A percentile compares a stretch with the other conserved stretches of the same genome.
Evolutionary conservation across 2,329 filamentous ascomycete genomes (phyloP).

Genomic region (Xylaria sp.): DNA sequence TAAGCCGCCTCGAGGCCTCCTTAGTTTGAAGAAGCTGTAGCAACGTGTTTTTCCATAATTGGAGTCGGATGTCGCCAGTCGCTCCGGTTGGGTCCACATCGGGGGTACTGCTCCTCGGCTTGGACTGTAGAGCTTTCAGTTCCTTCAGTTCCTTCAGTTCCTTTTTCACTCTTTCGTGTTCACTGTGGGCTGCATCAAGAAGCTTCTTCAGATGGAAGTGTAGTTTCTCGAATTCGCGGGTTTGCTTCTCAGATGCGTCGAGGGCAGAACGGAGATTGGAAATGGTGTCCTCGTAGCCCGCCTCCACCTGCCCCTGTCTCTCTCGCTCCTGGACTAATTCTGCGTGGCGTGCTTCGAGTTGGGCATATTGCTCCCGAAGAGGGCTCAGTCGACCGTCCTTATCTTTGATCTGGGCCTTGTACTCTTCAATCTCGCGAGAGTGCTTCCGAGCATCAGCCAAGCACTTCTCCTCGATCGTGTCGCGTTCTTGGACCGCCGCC

Average conservation of each 20-base stretch:
- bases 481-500: constrained; percentile 88
- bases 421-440: constrained; percentile 83
- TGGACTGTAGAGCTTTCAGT: constrained; percentile 58
- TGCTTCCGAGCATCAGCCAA: constrained; percentile 76
- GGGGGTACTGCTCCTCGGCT: constrained; percentile 36
- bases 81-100: no score
- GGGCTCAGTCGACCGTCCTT: constrained; percentile 77
- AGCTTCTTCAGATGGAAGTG: constrained; percentile 74
- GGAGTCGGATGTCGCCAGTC: no score
- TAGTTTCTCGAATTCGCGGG: constrained; percentile 82
- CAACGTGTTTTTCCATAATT: no score
- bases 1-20: constrained; percentile 73
- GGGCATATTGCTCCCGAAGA: constrained; percentile 76
- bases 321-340: constrained; percentile 77
- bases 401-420: constrained; percentile 79
- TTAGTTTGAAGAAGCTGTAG: no score
- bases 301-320: constrained; percentile 74
- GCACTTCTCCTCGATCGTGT: constrained; percentile 89
- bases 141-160: constrained; percentile 61
- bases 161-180: constrained; percentile 81
- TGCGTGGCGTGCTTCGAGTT: constrained; percentile 73
- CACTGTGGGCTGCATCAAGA: constrained; percentile 77
- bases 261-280: constrained; percentile 78
- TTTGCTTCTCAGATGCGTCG: constrained; percentile 85
- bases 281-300: constrained; percentile 75